Evolutionary conservation across 2,329 filamentous ascomycete genomes (phyloP).

Genomic region (Fusarium nanum): DNA sequence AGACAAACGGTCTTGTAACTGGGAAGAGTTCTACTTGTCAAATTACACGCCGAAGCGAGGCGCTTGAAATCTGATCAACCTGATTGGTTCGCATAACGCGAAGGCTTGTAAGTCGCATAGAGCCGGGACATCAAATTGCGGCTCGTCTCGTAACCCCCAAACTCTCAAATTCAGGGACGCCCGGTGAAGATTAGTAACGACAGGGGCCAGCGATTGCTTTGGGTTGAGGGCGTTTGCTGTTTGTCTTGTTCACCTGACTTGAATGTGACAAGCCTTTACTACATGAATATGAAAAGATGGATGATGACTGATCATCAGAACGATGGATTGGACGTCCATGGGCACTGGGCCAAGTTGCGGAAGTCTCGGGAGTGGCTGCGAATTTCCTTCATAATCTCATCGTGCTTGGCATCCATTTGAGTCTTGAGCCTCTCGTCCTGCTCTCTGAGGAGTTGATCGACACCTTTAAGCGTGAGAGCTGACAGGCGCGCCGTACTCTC

Average conservation of each 20-base stretch:
- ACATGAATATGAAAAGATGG: no score
- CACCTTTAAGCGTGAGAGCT: no score
- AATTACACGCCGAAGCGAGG: background rate
- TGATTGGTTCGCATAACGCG: slow-evolving; percentile 24
- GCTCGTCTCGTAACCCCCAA: slow-evolving; percentile 14
- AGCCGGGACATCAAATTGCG: background rate
- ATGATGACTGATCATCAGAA: no score
- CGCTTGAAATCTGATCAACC: background rate
- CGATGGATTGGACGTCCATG: no score
- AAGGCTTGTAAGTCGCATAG: background rate
- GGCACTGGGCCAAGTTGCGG: no score
- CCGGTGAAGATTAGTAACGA: no score
- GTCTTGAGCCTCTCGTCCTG: no score
- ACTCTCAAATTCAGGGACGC: slow-evolving; percentile 13
- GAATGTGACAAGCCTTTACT: background rate
- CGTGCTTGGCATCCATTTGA: no score
- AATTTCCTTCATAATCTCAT: no score
- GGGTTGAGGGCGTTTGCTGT: background rate
- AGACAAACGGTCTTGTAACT: background rate
- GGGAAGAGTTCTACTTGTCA: background rate
- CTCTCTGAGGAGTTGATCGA: no score
- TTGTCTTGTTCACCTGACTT: background rate
- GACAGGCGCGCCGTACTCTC: no score
- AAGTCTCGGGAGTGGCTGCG: no score
- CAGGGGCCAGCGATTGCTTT: background rate